Evolutionary conservation across 768 basidiomycete genomes (phyloP).

Genomic region (Russula earlei): DNA sequence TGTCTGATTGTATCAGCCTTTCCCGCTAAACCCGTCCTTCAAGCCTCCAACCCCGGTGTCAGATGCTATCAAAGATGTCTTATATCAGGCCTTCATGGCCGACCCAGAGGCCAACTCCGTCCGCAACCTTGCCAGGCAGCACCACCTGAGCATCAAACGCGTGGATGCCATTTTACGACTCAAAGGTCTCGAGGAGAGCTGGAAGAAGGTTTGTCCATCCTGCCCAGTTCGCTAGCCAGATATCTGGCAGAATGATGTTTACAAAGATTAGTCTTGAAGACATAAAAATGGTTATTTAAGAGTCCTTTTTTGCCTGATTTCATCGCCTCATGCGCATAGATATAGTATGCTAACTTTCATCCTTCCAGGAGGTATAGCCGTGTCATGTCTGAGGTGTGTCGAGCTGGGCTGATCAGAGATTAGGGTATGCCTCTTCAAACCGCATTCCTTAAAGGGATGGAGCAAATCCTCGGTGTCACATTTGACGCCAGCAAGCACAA

Average conservation of each 20-base stretch:
- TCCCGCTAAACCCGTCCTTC: constrained; percentile 79
- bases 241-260: constrained; percentile 40
- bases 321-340: constrained; percentile 10
- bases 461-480: constrained; percentile 57
- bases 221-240: constrained; percentile 1
- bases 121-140: constrained; percentile 49
- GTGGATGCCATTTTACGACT: constrained; percentile 76
- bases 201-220: constrained; percentile 53
- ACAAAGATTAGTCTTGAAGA: constrained; percentile 94
- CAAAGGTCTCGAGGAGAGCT: constrained; percentile 65
- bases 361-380: constrained; percentile 20
- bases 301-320: constrained; percentile 19
- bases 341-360: constrained; percentile 7
- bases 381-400: constrained; percentile 6
- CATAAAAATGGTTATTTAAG: constrained; percentile 57
- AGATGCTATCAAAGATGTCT: constrained; percentile 41
- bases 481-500: constrained; percentile 12
- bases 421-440: constrained; percentile 65
- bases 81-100: constrained; percentile 54
- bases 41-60: constrained; percentile 71
- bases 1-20: constrained; percentile 45
- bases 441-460: constrained; percentile 77
- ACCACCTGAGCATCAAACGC: constrained; percentile 65
- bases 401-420: not conserved
- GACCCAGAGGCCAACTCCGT: constrained; percentile 48